These are phyloP conservation scores for Aspergillus novofumigatus DNA, from an alignment of 2,329 filamentous ascomycete genomes.

Conservation along the genomic window DNA sequence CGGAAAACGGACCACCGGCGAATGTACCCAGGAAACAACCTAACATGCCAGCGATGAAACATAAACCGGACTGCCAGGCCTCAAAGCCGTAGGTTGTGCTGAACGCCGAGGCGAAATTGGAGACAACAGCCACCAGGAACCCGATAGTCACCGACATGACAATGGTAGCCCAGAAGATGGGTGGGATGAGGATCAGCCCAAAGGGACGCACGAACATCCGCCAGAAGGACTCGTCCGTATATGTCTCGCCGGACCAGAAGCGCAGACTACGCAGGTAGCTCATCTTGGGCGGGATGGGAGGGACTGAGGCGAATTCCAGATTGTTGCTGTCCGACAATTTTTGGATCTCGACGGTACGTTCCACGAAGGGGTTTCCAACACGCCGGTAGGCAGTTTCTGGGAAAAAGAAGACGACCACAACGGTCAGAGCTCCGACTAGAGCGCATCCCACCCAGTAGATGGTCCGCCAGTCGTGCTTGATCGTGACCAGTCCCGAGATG, in stretches of 20 bases:
- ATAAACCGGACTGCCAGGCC: slow-evolving; percentile 43
- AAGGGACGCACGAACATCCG: slow-evolving; percentile 14
- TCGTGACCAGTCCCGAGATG: slow-evolving; percentile 29
- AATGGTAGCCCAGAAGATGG: slow-evolving; percentile 16
- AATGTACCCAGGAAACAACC: slow-evolving; percentile 39
- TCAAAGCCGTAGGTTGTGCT: slow-evolving; percentile 23
- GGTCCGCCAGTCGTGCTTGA: slow-evolving; percentile 27
- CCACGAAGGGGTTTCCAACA: neutral
- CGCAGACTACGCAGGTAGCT: neutral
- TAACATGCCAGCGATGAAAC: slow-evolving; percentile 38
- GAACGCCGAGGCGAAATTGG: slow-evolving; percentile 16
- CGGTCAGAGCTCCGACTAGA: neutral
- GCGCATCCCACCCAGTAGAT: slow-evolving; percentile 21
- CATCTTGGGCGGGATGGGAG: neutral
- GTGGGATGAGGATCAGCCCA: slow-evolving; percentile 12
- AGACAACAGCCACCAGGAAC: slow-evolving; percentile 24
- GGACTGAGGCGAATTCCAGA: neutral
- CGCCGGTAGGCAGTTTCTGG: slow-evolving; percentile 1
- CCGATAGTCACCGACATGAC: slow-evolving; percentile 22
- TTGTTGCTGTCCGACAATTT: too few relatives aligned
- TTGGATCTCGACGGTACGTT: neutral
- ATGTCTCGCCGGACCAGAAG: slow-evolving; percentile 25
- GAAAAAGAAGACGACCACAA: slow-evolving; percentile 3
- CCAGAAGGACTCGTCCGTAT: slow-evolving; percentile 21
- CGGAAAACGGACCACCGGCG: slow-evolving; percentile 44